Percentiles rank a stretch among this genome's conserved stretches.
These are phyloP conservation scores for Plasmodium inui DNA, from an alignment of 169 alveolate species.

Conservation along the genomic window DNA sequence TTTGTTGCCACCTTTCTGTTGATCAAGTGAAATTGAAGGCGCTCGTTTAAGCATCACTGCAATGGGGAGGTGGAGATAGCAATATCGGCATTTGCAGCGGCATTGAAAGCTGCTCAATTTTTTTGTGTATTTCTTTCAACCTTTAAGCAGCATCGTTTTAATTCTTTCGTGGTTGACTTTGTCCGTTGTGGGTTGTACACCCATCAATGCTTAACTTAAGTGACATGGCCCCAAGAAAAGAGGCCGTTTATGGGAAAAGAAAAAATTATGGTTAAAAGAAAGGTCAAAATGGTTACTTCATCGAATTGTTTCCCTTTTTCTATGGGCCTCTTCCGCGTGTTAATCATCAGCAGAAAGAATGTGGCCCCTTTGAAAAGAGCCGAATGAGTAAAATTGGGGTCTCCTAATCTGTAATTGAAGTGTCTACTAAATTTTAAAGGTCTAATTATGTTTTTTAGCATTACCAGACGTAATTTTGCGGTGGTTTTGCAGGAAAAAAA, in stretches of 20 bases:
- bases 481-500: not conserved
- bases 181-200: not conserved
- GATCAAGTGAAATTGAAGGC: conserved; percentile 22
- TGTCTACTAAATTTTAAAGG: not conserved
- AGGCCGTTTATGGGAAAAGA: not conserved
- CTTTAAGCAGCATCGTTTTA: not conserved
- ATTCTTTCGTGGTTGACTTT: not conserved
- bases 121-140: not conserved
- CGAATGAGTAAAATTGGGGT: not conserved
- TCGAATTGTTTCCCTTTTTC: not conserved
- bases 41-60: not conserved
- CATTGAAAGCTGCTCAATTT: not conserved
- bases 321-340: not conserved
- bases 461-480: not conserved
- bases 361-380: not conserved
- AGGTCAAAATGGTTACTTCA: not conserved
- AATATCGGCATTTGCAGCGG: not conserved
- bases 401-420: not conserved
- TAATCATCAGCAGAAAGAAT: not conserved
- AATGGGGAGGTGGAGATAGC: too few species aligned
- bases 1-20: conserved; percentile 48
- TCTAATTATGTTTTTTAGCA: not conserved
- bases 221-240: not conserved
- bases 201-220: not conserved
- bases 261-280: not conserved